Evolutionary conservation across 495 filamentous ascomycete species (phyloP), one percentile per base, ranked within the genome.

Genomic region (Podospora pseudopauciseta): DNA sequence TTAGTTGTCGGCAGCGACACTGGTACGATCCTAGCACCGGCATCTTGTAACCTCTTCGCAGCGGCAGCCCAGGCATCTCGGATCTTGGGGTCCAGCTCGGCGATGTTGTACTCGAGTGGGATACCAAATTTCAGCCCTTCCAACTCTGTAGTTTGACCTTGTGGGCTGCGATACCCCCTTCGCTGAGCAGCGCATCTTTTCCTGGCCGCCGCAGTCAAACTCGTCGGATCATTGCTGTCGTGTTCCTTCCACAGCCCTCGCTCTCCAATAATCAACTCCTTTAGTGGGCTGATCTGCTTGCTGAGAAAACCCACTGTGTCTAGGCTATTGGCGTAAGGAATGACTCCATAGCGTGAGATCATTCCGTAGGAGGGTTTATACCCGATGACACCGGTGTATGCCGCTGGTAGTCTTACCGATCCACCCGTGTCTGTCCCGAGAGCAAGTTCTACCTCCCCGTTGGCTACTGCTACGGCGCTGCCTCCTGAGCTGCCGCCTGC

Each of bases 341-440:
- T 85, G 9, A 99, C 94, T 19, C 95, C 95, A 86, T 90, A 93
- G 60, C 95, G 85, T 64, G 92, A 96, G 23, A 88, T 76, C 66
- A 85, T 80, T 5, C 85, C 85, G 72, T 82, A 79, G 5, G 92
- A 96, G 16, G 95, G 95, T 79, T 99, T 99, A 80, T 93, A 97
- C 0, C 95, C 95, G 27, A 96, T 85, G 15, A 88, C 85, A 9
- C 93, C 92, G 5, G 89, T 94, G 74, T 96, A 98, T 15, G 95
- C 92, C 19, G 96, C 94, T 0, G 95, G 95, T 66, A 98, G 84
- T 27, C 95, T 86, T 58, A 98, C 92, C 13, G 92, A 96, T 27
- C 95, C 95, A 68, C 95, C 95, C 0, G 95, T 98, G 74, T 99
- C 95, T 20, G 95, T 99, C 18, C 94, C 95, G 18, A 99, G 81